Evolutionary conservation across 768 basidiomycete genomes (phyloP), one percentile per base, ranked within the genome.

Genomic region (Tulasnella sp.): DNA sequence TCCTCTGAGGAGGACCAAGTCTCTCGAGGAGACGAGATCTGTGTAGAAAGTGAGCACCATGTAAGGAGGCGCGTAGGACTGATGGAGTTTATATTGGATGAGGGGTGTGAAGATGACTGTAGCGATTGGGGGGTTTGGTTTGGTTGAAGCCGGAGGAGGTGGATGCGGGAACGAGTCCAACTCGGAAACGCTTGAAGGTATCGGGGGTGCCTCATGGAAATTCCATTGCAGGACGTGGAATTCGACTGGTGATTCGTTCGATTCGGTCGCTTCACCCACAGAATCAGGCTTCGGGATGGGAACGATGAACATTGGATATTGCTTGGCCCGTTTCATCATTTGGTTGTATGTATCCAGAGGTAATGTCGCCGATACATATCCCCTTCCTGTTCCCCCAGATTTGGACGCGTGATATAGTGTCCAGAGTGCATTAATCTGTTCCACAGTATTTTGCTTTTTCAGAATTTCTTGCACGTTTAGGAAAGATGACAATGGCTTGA

Each of bases 91-190:
- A 75, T 88, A 99, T 67, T 96, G 93, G 58, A 84, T 81, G 37
- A 98, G 72, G 2, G 92, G 86, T 0, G 95, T 91, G 70, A 93
- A 93, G 31, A 98, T 71, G 46, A 93, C 72, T 0, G 90, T 91
- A 5, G 90, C 77, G 24, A 37, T 55, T 22, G 59, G 60, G 33
- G 57, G 56, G 37, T 58, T 39, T 15, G 44, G 55, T 2, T 67
- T 68, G 2, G 55, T 50, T 35, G 62, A 57, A 12, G 61, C 59
- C 56, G 24, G 59, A 52, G 12, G 55, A 54, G 28, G 54, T 60
- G 16, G 58, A 50, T 28, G 58, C 57, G 62, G 78, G 76, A 58
- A 57, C 6, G 69, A 67, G 59, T 79, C 41, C 28, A 20, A 6
- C 32, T 33, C 70, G 27, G 58, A 51, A 34, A 69, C 65, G 13